Evolutionary conservation across 805 yeast genomes (phyloP).

Genomic region (Candida hispaniensis): DNA sequence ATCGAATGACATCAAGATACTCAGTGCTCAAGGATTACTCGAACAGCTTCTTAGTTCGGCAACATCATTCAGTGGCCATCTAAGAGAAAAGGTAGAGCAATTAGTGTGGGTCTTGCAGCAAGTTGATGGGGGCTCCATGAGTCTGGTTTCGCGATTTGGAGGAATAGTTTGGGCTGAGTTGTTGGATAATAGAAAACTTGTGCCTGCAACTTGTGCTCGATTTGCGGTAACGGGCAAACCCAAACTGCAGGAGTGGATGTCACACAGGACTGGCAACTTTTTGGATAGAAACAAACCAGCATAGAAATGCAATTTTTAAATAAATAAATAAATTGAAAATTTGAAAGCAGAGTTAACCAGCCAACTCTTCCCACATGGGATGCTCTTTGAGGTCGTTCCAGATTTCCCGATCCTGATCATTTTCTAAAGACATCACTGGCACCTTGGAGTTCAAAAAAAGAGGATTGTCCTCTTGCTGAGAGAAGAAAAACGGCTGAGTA

Average conservation of each 20-base stretch:
- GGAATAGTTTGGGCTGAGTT: conserved; percentile 12
- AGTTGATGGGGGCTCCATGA: conserved; percentile 5
- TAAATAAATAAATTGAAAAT: background rate
- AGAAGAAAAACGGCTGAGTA: background rate
- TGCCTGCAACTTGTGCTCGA: conserved; percentile 2
- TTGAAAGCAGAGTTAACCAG: background rate
- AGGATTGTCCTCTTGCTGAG: conserved; percentile 1
- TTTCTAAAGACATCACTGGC: conserved; percentile 9
- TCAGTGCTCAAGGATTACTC: conserved; percentile 45
- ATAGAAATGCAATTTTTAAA: background rate
- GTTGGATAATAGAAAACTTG: conserved; percentile 4
- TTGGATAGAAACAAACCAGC: background rate
- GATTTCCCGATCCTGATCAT: conserved; percentile 7
- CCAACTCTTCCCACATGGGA: conserved; percentile 5
- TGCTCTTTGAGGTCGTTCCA: conserved; percentile 11
- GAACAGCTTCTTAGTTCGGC: conserved; percentile 32
- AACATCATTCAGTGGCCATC: conserved; percentile 3
- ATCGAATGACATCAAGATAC: conserved; percentile 41
- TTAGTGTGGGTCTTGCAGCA: conserved; percentile 9
- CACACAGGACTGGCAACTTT: background rate
- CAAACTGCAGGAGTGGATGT: conserved; percentile 2
- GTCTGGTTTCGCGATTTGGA: conserved; percentile 4
- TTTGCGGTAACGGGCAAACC: conserved; percentile 1
- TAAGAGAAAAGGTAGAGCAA: conserved; percentile 6
- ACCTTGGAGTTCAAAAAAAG: conserved; percentile 2